Conservation (phyloP, 768 basidiomycete genomes). For the Flagelloscypha sp. region DNA sequence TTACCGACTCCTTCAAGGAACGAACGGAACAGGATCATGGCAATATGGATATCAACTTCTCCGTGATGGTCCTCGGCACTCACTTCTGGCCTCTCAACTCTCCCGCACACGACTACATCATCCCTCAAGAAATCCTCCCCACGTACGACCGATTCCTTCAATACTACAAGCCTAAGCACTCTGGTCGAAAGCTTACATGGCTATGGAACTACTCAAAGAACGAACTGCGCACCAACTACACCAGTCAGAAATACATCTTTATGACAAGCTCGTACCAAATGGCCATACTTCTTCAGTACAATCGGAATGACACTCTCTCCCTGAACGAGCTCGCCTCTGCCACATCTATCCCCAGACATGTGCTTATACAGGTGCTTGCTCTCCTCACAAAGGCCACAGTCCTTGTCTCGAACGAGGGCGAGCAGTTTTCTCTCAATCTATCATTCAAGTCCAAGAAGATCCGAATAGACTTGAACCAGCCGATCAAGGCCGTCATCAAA, state of each 20-base stretch:
- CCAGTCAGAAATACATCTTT: conserved; percentile 91
- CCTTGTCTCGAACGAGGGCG: conserved; percentile 54
- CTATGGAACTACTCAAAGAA: conserved; percentile 98
- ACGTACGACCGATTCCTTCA: conserved; percentile 88
- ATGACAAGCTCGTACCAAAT: conserved; percentile 95
- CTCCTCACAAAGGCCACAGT: conserved; percentile 54
- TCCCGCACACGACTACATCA: conserved; percentile 77
- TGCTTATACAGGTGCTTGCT: conserved; percentile 44
- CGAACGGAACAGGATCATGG: conserved; percentile 83
- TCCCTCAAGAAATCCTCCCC: conserved; percentile 79
- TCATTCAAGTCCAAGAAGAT: conserved; percentile 66
- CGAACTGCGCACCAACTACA: conserved; percentile 88
- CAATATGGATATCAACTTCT: conserved; percentile 86
- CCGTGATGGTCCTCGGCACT: conserved; percentile 88
- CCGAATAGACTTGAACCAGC: conserved; percentile 53
- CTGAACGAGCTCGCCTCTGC: conserved; percentile 56
- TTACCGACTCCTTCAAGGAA: conserved; percentile 92
- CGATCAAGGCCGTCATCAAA: conserved; percentile 67
- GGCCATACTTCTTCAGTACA: conserved; percentile 92
- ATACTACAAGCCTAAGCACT: conserved; percentile 92
- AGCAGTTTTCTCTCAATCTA: conserved; percentile 65
- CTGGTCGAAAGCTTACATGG: conserved; percentile 94
- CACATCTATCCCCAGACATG: conserved; percentile 58
- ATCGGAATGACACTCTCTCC: conserved; percentile 80
- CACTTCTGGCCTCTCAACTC: conserved; percentile 93